Evolutionary conservation across 1,284 basidiomycete species (phyloP), one percentile per base, ranked within the genome.

Genomic region (Leccinum variabile): DNA sequence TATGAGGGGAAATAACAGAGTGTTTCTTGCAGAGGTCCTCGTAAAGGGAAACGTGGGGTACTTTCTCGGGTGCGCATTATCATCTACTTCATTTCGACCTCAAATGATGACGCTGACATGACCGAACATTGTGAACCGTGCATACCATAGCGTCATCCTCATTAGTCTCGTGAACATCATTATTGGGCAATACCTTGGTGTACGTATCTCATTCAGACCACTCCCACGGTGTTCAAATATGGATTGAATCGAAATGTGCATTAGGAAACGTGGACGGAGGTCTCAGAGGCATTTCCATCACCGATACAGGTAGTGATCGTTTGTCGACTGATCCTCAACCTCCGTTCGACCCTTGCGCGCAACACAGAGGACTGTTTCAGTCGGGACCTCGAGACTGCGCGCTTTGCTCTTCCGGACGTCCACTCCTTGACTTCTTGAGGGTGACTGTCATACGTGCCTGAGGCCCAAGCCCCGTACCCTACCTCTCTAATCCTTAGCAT

Each of bases 11-110:
- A 28, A 35, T 8, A 37, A 62, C 13, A 59, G 61, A 2, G 46
- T 63, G 1, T 30, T 28, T 13, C 18, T 72, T 7, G 5, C 65
- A 35, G 56, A 59, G 5, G 18, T 41, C 11, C 59, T 70, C 4
- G 8, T 71, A 52, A 69, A 57, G 33, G 69, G 58, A 5, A 70
- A 66, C 7, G 32, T 18, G 6, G 33, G 57, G 25, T 72, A 70
- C 49, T 72, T 69, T 54, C 5, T 68, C 33, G 65, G 65, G 69
- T 70, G 54, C 33, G 69, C 9, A n/a, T 14, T 28, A 28, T 18
- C 46, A 16, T 18, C 18, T 35, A 5, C 28, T 54, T n/a, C 52
- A 28, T 6, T 13, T 41, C 18, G 30, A 5, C 14, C 32, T 46
- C 10, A 22, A 14, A 33, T 33, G n/a, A 18, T 7, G 30, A 25